Conservation (phyloP, 768 basidiomycete genomes). For the Trametes punicea region DNA sequence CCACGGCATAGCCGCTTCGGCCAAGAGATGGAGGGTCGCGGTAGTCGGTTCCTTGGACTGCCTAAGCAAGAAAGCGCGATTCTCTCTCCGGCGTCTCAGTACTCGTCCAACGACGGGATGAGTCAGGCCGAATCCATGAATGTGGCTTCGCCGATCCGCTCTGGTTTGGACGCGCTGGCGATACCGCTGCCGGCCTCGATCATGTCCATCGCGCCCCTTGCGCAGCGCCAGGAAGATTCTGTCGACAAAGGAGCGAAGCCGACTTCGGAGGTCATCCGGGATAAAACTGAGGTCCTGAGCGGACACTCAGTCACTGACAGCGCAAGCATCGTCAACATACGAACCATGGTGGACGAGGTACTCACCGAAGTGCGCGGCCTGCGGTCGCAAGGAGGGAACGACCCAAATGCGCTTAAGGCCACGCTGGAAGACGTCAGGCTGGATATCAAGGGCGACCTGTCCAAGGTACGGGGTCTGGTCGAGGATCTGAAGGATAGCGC, state of each 20-base stretch:
- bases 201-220: background rate
- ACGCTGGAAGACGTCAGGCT: constrained; percentile 39
- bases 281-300: constrained; percentile 13
- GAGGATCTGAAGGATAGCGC: constrained; percentile 15
- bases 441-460: constrained; percentile 31
- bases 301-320: constrained; percentile 14
- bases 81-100: constrained; percentile 15
- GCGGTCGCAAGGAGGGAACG: background rate
- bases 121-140: background rate
- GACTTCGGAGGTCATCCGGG: constrained; percentile 18
- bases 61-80: background rate
- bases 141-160: background rate
- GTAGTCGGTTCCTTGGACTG: background rate
- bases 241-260: background rate
- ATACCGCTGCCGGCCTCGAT: background rate
- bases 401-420: constrained; percentile 24
- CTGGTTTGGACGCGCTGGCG: background rate
- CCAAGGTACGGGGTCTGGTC: constrained; percentile 15
- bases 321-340: constrained; percentile 19
- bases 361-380: constrained; percentile 17
- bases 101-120: constrained; percentile 11
- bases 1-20: background rate
- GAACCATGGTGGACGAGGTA: constrained; percentile 25
- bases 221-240: background rate
- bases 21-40: background rate